A percentile compares a stretch with the other conserved stretches of the same genome.
These are phyloP conservation scores for Alternaria hordeiaustralica DNA, from an alignment of 2,329 filamentous ascomycete species.

Conservation along the genomic window DNA sequence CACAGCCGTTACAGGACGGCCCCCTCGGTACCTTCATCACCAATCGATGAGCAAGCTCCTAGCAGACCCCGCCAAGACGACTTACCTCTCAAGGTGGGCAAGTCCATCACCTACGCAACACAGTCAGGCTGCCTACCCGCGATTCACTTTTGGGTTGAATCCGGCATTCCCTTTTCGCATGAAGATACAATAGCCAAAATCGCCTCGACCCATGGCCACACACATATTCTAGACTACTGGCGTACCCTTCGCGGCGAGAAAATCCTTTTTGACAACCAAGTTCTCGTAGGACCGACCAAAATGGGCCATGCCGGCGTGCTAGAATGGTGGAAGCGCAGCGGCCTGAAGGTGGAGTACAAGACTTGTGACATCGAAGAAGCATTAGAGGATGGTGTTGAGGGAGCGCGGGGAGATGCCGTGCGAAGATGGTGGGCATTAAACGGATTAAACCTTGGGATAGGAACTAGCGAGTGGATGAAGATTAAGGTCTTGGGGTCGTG, in stretches of 20 bases:
- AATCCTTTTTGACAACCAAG: conserved; percentile 82
- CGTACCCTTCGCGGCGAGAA: conserved; percentile 74
- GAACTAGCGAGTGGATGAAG: conserved; percentile 90
- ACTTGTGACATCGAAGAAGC: conserved; percentile 96
- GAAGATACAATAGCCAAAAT: conserved; percentile 83
- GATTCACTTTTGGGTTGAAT: conserved; percentile 86
- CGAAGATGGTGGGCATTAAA: conserved; percentile 88
- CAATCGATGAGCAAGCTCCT: conserved; percentile 22
- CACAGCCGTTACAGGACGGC: conserved; percentile 59
- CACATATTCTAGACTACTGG: conserved; percentile 85
- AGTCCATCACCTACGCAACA: conserved; percentile 81
- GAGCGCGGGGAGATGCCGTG: conserved; percentile 71
- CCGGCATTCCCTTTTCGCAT: conserved; percentile 78
- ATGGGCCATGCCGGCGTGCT: conserved; percentile 84
- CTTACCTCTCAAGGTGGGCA: conserved; percentile 76
- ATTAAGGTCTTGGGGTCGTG: conserved; percentile 67
- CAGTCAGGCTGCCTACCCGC: conserved; percentile 80
- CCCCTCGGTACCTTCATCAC: conserved; percentile 18
- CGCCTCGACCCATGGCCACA: conserved; percentile 83
- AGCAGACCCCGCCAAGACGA: conserved; percentile 20
- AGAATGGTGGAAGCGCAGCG: conserved; percentile 88
- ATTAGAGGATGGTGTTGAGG: conserved; percentile 81
- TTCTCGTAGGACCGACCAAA: conserved; percentile 85
- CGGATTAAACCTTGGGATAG: conserved; percentile 79
- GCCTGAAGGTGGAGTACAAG: conserved; percentile 85